Conservation (phyloP, 768 basidiomycete genomes). For the Auricularia auricula-judae region DNA sequence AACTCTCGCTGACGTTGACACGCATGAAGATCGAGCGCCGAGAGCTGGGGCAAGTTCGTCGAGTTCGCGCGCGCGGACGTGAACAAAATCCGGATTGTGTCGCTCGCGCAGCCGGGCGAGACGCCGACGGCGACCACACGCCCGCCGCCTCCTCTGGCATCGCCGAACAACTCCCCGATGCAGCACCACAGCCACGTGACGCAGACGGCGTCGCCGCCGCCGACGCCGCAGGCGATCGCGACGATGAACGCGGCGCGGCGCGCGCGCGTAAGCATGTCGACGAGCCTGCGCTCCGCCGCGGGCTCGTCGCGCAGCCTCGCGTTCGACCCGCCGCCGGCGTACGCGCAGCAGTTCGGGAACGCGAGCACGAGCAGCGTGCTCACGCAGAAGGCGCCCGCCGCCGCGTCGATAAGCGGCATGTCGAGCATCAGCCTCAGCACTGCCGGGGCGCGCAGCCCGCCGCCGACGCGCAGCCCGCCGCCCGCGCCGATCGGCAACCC, state of each 20-base stretch:
- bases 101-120: not conserved
- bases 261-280: not conserved
- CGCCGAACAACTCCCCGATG: not conserved
- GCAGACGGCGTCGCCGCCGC: not conserved
- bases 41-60: not conserved
- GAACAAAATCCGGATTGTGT: not conserved
- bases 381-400: not conserved
- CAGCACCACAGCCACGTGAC: not conserved
- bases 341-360: not conserved
- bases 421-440: too few species aligned
- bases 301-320: not conserved
- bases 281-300: not conserved
- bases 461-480: not conserved
- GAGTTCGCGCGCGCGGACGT: not conserved
- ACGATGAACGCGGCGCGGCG: not conserved
- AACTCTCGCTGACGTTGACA: not conserved
- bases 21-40: not conserved
- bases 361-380: not conserved
- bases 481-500: not conserved
- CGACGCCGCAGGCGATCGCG: not conserved
- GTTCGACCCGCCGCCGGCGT: not conserved
- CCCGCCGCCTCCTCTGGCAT: not conserved
- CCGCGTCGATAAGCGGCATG: not conserved
- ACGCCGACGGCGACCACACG: not conserved
- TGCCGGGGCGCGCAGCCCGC: not conserved